phyloP scores from a whole-genome alignment of 2,329 filamentous ascomycete species.

The Sarocladium oryzae region DNA sequence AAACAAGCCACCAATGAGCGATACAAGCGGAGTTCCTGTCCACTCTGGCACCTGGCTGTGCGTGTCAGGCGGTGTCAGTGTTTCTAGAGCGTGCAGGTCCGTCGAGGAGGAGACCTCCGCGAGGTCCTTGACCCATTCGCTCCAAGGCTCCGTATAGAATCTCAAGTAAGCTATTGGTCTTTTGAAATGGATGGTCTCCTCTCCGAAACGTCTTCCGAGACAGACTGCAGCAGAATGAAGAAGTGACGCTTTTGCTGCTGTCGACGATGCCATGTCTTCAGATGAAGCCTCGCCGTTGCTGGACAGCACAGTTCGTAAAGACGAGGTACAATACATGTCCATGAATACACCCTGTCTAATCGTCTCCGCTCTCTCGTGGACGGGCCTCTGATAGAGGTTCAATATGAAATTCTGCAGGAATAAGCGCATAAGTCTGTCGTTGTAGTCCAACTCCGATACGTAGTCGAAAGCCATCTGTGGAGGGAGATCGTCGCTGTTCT shows the following conservation, averaged over 20 bases:
- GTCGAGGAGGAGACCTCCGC: neutral
- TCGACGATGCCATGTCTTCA: slow-evolving; percentile 14
- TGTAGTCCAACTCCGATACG: neutral
- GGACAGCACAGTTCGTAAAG: slow-evolving; percentile 9
- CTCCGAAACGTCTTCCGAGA: slow-evolving; percentile 15
- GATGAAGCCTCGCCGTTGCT: neutral
- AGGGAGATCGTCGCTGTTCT: slow-evolving; percentile 14
- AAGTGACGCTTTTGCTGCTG: slow-evolving; percentile 13
- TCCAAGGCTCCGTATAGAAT: slow-evolving; percentile 12
- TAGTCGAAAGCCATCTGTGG: slow-evolving; percentile 16
- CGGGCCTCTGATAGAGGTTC: slow-evolving; percentile 10
- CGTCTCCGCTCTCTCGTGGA: slow-evolving; percentile 16
- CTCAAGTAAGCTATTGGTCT: neutral
- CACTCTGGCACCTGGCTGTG: slow-evolving; percentile 17
- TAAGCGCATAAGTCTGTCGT: slow-evolving; percentile 5
- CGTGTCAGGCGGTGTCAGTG: slow-evolving; percentile 14
- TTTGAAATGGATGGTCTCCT: slow-evolving; percentile 11
- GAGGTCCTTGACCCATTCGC: neutral
- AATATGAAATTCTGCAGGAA: slow-evolving; percentile 17
- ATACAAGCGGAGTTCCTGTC: slow-evolving; percentile 17
- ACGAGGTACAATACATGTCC: neutral
- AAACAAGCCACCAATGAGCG: slow-evolving; percentile 19
- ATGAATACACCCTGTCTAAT: slow-evolving; percentile 17
- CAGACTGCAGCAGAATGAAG: slow-evolving; percentile 19
- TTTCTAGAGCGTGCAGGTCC: slow-evolving; percentile 16